Base-by-base conservation (phyloP, 495 filamentous ascomycete species). In the Tuber indicum region DNA sequence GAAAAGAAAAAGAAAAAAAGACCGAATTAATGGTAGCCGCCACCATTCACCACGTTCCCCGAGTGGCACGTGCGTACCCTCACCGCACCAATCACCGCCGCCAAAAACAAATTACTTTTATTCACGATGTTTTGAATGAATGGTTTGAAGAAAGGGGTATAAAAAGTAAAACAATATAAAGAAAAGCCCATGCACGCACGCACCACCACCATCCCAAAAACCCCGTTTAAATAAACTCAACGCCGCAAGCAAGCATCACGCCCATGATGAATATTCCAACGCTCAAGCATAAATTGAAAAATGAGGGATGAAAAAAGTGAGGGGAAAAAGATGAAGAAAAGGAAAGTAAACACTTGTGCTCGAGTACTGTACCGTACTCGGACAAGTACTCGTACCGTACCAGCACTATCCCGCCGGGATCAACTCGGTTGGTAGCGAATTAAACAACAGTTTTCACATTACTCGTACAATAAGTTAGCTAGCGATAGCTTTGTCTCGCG, bases 51-150 rank as follows among this genome's bases (percentile, higher is more conserved):
- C 47, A 21, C 47, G 21, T 17, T 23, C 21, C 23, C 49, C 23
- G 23, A 12, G 49, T 58, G 49, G 49, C 49, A 58, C 49, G 23
- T 26, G n/a, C 23, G 47, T 49, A 49, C 47, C 23, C 49, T 58
- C 23, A 58, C 49, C 49, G 49, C 49, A 58, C 49, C 49, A 23
- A 58, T 58, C 49, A 58, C 49, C 23, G 23, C n/a, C 10, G 23
- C 21, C 23, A 58, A 58, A 58, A 58, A 58, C 49, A 58, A 58
- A 58, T 58, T 9, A 58, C 32, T 32, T 32, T 26, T 26, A 58
- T 58, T 58, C 49, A 58, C 49, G 49, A 58, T 58, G 49, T 26
- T 58, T 58, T 58, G 49, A n/a, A 58, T n/a, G 49, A 58, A 58
- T 49, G 23, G 49, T 26, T 58, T 58, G 49, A 58, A 5, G 47